Evolutionary conservation across 2,329 filamentous ascomycete species (phyloP).

Genomic region (Fusarium begoniae): DNA sequence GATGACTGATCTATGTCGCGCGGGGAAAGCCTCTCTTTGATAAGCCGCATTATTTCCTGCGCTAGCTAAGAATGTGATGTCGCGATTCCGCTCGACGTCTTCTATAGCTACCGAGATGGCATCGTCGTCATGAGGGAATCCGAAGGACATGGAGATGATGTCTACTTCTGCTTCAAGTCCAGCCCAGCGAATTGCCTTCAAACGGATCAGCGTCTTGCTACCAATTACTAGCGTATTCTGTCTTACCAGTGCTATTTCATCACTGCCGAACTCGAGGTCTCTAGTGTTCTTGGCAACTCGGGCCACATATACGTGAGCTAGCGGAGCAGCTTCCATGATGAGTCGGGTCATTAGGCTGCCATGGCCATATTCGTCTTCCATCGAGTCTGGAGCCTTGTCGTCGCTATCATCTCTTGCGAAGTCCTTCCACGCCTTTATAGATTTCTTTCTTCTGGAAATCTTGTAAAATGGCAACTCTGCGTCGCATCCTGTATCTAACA

Average conservation of each 20-base stretch:
- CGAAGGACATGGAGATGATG: neutral
- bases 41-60: neutral
- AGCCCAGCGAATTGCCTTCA: rapidly evolving
- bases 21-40: neutral
- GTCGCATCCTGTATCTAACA: neutral
- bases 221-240: too few relatives aligned
- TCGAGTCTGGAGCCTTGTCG: rapidly evolving
- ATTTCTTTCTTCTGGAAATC: rapidly evolving
- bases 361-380: neutral
- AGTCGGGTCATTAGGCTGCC: neutral
- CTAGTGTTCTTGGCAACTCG: neutral
- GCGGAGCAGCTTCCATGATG: neutral
- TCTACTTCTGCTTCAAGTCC: rapidly evolving
- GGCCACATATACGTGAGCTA: neutral
- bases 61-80: neutral
- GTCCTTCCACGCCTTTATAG: rapidly evolving
- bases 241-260: neutral
- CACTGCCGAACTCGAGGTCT: rapidly evolving
- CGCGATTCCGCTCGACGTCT: rapidly evolving
- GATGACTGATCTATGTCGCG: neutral
- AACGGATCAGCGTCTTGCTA: too few relatives aligned
- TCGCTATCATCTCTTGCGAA: rapidly evolving
- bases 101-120: neutral
- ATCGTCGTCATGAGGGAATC: rapidly evolving
- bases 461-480: neutral